These are phyloP conservation scores for Pilaira anomala DNA, from an alignment of 192 early-diverging fungal species.

Conservation along the genomic window DNA sequence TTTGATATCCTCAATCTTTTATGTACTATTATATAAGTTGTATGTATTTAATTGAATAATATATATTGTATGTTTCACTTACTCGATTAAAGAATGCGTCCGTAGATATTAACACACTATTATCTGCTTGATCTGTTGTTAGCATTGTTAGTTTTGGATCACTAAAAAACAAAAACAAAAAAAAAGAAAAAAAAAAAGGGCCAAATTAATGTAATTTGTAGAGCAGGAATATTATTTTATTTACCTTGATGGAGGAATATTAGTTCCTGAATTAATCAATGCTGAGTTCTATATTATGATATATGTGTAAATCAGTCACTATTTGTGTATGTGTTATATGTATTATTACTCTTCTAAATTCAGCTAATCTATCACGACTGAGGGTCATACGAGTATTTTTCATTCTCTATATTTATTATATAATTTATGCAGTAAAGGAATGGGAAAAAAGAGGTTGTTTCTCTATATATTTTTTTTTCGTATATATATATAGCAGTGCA, in stretches of 20 bases:
- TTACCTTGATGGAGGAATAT: neutral
- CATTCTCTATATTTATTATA: no score
- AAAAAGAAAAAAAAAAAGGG: no score
- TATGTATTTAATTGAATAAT: neutral
- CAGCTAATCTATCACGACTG: constrained; percentile 23
- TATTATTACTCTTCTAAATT: neutral
- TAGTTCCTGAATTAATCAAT: neutral
- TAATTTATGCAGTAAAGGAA: no score
- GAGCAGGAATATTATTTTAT: no score
- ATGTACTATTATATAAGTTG: neutral
- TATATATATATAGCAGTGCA: no score
- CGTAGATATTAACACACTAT: neutral
- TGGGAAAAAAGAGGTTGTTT: no score
- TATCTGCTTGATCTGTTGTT: neutral
- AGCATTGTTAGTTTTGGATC: neutral
- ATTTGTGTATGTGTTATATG: neutral
- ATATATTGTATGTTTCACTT: neutral
- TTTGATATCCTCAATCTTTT: constrained; percentile 29
- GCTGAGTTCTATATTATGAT: no score
- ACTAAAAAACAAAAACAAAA: no score
- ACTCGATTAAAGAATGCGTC: neutral
- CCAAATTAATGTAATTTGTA: no score
- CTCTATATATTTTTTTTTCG: no score
- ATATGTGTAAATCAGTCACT: no score
- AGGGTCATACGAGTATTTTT: constrained; percentile 8